Evolutionary conservation across 2,329 filamentous ascomycete genomes (phyloP).

Genomic region (Sporothrix brunneoviolacea): DNA sequence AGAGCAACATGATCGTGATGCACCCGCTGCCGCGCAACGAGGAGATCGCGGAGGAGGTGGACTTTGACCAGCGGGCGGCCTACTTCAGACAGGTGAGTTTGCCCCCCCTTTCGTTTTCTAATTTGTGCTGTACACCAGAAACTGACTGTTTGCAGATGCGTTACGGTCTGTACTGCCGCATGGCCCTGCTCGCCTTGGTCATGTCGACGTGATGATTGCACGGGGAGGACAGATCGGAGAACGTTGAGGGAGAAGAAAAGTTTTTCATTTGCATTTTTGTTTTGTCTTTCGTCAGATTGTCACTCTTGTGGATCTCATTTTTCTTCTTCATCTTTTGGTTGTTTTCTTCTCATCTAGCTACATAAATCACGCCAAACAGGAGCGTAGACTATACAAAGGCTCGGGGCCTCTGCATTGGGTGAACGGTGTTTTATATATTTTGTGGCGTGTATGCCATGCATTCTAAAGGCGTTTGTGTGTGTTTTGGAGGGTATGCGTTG

Average conservation of each 20-base stretch:
- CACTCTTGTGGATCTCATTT: background rate
- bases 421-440: slow-evolving; percentile 10
- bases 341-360: slow-evolving; percentile 5
- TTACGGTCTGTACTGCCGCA: slow-evolving; percentile 95
- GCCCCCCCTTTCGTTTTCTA: background rate
- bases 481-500: slow-evolving; percentile 6
- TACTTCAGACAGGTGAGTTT: slow-evolving; percentile 96
- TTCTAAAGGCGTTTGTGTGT: slow-evolving; percentile 8
- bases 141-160: slow-evolving; percentile 65
- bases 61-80: slow-evolving; percentile 92
- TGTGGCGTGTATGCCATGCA: slow-evolving; percentile 13
- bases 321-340: slow-evolving; percentile 3
- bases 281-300: too few species aligned
- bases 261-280: background rate
- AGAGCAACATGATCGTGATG: slow-evolving; percentile 89
- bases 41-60: slow-evolving; percentile 91
- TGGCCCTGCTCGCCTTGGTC: slow-evolving; percentile 92
- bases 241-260: background rate
- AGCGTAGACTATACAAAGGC: slow-evolving; percentile 17
- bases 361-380: slow-evolving; percentile 14
- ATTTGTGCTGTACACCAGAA: too few species aligned
- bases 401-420: slow-evolving; percentile 16
- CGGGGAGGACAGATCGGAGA: slow-evolving; percentile 3
- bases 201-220: slow-evolving; percentile 47
- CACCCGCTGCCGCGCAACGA: slow-evolving; percentile 91